phyloP scores from a whole-genome alignment of 306 rosid genomes.

The Quercus ilex region DNA sequence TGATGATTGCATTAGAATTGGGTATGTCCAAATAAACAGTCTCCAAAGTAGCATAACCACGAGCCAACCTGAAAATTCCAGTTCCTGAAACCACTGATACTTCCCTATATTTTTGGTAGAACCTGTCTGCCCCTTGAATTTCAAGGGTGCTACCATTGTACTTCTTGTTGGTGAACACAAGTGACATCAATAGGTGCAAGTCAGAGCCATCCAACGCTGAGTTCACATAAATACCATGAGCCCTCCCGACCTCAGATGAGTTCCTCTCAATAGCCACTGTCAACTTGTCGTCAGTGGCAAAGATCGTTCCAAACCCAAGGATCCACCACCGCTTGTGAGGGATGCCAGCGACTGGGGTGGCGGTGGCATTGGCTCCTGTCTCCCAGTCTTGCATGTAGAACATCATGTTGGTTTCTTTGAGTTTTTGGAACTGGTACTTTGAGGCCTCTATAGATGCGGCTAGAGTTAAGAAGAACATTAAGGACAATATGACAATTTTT shows the following conservation, averaged over 20 bases:
- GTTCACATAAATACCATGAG: not conserved
- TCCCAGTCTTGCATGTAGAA: not conserved
- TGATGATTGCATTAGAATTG: not conserved
- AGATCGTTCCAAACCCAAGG: not conserved
- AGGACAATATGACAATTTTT: too few relatives aligned
- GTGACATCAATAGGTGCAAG: not conserved
- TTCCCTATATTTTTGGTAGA: conserved; percentile 11
- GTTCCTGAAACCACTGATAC: conserved; percentile 23
- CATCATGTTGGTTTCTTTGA: not conserved
- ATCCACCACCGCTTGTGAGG: not conserved
- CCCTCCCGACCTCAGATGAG: not conserved
- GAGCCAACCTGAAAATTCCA: conserved; percentile 21
- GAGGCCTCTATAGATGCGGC: too few relatives aligned
- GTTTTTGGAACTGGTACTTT: not conserved
- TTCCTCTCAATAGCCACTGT: not conserved
- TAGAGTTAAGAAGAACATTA: too few relatives aligned
- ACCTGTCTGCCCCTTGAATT: conserved; percentile 20
- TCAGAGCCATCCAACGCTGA: not conserved
- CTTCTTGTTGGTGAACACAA: conserved; percentile 2
- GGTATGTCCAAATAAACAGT: not conserved
- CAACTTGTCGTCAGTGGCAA: not conserved
- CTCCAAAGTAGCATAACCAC: conserved; percentile 20
- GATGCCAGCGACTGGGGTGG: not conserved
- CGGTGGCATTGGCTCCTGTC: not conserved
- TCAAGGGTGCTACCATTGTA: conserved; percentile 28